phyloP scores from a whole-genome alignment of 345 rosid genomes.

The Pseudoturritis turrita region DNA sequence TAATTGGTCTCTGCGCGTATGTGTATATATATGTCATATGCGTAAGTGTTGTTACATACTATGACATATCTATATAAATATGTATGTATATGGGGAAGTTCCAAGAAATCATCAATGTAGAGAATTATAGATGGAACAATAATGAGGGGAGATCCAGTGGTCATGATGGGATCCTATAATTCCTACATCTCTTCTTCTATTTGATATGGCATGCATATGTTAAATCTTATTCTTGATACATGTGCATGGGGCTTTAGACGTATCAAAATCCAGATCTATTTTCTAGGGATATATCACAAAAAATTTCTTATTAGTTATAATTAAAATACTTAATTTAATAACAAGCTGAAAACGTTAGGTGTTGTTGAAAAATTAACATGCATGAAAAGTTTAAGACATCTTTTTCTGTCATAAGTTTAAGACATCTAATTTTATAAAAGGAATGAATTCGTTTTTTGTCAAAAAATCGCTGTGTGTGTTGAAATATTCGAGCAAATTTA shows the following conservation, averaged over 20 bases:
- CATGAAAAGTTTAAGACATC: too few species aligned
- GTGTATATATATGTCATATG: neutral
- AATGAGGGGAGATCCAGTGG: neutral
- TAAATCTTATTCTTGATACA: neutral
- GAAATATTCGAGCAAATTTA: neutral
- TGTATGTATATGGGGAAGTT: neutral
- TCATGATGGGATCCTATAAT: slow-evolving; percentile 5
- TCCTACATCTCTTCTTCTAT: neutral
- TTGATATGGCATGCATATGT: too few species aligned
- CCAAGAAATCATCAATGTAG: neutral
- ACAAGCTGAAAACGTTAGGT: too few species aligned
- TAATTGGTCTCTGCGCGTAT: neutral
- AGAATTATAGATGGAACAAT: neutral
- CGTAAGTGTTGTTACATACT: neutral
- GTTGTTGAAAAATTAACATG: too few species aligned
- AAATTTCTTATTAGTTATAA: too few species aligned
- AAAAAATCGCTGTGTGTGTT: neutral
- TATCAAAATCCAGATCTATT: neutral
- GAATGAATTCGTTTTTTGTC: neutral
- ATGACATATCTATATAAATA: neutral
- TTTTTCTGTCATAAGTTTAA: too few species aligned
- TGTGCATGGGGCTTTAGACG: neutral
- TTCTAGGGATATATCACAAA: too few species aligned
- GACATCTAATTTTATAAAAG: neutral
- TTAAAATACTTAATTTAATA: too few species aligned